Conservation (phyloP, 2,329 filamentous ascomycete genomes). For the Fusarium sp. region DNA sequence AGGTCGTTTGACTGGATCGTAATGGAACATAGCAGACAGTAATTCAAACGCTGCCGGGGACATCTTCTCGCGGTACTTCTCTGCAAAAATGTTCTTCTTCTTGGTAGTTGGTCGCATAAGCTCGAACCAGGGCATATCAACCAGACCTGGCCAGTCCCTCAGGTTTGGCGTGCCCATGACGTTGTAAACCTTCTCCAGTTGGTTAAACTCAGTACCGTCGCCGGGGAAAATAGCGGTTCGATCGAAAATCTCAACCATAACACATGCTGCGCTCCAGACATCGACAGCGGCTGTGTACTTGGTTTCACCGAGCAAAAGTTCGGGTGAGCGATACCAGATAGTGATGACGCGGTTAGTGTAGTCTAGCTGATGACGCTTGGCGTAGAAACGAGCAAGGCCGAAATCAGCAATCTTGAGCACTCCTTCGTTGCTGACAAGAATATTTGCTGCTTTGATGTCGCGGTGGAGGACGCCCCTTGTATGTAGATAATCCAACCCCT, state of each 20-base stretch:
- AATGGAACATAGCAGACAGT: constrained; percentile 85
- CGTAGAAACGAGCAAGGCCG: constrained; percentile 94
- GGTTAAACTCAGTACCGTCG: constrained; percentile 94
- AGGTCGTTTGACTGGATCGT: constrained; percentile 86
- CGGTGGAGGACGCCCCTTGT: constrained; percentile 93
- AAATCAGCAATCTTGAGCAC: constrained; percentile 95
- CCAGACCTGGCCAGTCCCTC: constrained; percentile 86
- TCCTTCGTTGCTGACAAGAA: constrained; percentile 90
- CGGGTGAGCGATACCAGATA: constrained; percentile 86
- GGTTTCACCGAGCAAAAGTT: constrained; percentile 90
- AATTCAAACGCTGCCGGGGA: constrained; percentile 86
- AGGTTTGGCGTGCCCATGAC: constrained; percentile 89
- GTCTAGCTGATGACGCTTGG: constrained; percentile 89
- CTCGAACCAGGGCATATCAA: constrained; percentile 98
- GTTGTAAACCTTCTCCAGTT: constrained; percentile 96
- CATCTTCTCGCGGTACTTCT: constrained; percentile 82
- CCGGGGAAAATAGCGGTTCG: constrained; percentile 94
- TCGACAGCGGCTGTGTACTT: constrained; percentile 91
- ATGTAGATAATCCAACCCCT: constrained; percentile 93
- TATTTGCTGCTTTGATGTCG: constrained; percentile 98
- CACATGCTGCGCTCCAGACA: constrained; percentile 97
- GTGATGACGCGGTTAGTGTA: constrained; percentile 99
- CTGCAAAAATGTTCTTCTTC: constrained; percentile 79
- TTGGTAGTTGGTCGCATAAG: constrained; percentile 83
- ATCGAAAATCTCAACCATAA: constrained; percentile 96